Conservation (phyloP, 441 rosid species). For the Aleurites moluccanus region DNA sequence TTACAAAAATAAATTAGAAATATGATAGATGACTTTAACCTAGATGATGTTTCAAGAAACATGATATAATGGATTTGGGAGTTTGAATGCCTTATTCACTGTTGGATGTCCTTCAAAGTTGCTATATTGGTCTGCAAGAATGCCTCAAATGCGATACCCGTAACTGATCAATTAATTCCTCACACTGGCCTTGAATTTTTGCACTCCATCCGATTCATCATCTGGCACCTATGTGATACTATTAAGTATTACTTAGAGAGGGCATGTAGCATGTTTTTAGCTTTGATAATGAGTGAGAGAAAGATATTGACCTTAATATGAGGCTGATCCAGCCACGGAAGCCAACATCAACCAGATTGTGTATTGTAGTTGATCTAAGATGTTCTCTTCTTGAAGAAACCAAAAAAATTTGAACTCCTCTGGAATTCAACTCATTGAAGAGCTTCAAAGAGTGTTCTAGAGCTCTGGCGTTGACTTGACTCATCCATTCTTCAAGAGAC, state of each 20-base stretch:
- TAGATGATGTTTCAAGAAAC: neutral
- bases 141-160: neutral
- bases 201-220: neutral
- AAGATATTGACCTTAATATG: neutral
- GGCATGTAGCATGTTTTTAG: neutral
- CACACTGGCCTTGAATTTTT: neutral
- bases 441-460: constrained; percentile 8
- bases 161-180: constrained; percentile 5
- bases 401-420: constrained; percentile 7
- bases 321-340: constrained; percentile 9
- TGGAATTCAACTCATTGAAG: constrained; percentile 10
- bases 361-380: constrained; percentile 16
- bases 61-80: neutral
- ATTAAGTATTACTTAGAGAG: neutral
- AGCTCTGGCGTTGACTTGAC: constrained; percentile 4
- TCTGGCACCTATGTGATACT: neutral
- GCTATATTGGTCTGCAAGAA: constrained; percentile 1
- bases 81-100: neutral
- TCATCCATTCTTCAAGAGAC: constrained; percentile 6
- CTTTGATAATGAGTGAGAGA: neutral
- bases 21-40: neutral
- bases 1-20: neutral
- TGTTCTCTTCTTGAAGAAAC: constrained; percentile 13
- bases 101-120: neutral
- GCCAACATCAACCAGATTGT: constrained; percentile 18